A percentile compares a stretch with the other conserved stretches of the same genome.
These are phyloP conservation scores for Cryphonectria carpinicola DNA, from an alignment of 2,329 filamentous ascomycete genomes.

Conservation along the genomic window DNA sequence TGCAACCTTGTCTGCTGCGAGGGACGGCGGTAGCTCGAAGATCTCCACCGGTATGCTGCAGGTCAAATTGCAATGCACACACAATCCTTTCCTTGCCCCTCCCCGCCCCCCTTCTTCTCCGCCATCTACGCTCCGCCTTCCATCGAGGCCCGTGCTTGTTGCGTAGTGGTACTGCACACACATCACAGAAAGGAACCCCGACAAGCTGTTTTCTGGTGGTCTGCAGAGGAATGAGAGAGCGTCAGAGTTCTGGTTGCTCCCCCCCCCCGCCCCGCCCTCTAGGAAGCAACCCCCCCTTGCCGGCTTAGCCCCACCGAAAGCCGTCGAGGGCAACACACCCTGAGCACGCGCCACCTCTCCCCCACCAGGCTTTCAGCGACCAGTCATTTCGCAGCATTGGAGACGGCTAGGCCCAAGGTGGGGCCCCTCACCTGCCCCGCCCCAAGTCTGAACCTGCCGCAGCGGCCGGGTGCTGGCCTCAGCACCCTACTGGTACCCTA, in stretches of 20 bases:
- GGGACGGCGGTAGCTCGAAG: neutral
- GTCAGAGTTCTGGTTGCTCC: neutral
- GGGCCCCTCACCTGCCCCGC: constrained; percentile 12
- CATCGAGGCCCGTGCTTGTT: neutral
- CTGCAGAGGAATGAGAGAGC: neutral
- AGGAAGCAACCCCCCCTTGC: constrained; percentile 8
- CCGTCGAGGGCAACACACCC: constrained; percentile 9
- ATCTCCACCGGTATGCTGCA: constrained; percentile 5
- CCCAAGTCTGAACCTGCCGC: constrained; percentile 10
- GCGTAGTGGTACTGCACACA: neutral
- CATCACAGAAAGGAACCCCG: neutral
- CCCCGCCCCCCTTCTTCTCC: neutral
- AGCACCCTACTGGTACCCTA: neutral
- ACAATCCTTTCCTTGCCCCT: neutral
- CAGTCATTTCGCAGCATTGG: neutral
- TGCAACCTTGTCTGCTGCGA: constrained; percentile 4
- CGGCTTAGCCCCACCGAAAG: constrained; percentile 12
- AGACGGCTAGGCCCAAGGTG: neutral
- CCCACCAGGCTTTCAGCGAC: neutral
- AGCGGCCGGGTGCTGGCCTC: constrained; percentile 2
- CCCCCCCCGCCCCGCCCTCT: neutral
- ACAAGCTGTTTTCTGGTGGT: neutral
- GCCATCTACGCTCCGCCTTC: neutral
- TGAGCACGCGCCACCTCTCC: constrained; percentile 17
- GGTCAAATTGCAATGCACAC: neutral